Evolutionary conservation across 202 grass and related monocot genomes (phyloP), one percentile per base, ranked within the genome.

Genomic region (Bolboschoenoplectus hybrid): DNA sequence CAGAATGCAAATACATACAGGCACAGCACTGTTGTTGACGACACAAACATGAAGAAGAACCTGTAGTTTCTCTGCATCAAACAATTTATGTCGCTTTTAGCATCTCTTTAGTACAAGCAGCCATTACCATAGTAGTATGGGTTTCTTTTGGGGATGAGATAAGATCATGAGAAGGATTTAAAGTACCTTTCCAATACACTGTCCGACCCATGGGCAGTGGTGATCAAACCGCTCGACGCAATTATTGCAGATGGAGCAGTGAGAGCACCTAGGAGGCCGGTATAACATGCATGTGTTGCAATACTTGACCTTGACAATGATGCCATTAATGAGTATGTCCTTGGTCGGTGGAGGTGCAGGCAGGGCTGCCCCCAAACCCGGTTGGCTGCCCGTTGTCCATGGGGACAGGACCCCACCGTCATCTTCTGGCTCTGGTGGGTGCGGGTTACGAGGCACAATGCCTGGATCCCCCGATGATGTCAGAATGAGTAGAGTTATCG

Each of bases 201-300:
- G 96, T 1, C 96, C 96, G 4, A 98, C 96, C 96, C 93, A 98
- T 10, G 96, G 96, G 82, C 96, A 98, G 57, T 98, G 96, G 88
- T 98, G 96, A 80, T 98, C 96, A 64, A 98, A 98, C 3, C 93
- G 91, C 63, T 98, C 93, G 7, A 98, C 91, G 76, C 96, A 98
- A 84, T 98, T 98, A 87, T 98, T 98, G 87, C 96, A 98, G 10
- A 98, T 94, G 40, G 93, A 95, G 87, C 96, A 98, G 86, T 98
- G 96, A 5, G 91, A 94, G 85, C 96, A 98, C 43, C 96, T 90
- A n/a, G 93, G 93, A 1, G 96, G 96, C 1, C 96, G 87, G 87
- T 98, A 98, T 1, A 98, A 89, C 91, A 98, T 89, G 90, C 96
- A 98, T 8, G 96, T 98, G 57, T 98, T 89, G 88, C 96, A 98